A percentile compares a stretch with the other conserved stretches of the same genome.
Evolutionary conservation across 1,284 basidiomycete species (phyloP).

Genomic region (Baeospora myosura): DNA sequence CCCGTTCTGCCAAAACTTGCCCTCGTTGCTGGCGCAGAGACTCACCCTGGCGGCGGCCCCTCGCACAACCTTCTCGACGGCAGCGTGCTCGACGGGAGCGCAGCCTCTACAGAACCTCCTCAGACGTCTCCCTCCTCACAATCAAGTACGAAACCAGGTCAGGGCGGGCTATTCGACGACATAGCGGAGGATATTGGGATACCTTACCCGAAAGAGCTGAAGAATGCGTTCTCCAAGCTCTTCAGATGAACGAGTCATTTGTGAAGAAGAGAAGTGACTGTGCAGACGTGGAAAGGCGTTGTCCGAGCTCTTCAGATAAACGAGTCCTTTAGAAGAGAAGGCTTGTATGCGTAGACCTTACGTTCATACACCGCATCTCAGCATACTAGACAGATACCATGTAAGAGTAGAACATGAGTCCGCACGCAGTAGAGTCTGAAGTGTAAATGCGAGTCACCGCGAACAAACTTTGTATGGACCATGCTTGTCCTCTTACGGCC

Average conservation of each 20-base stretch:
- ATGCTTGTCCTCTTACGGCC: slow-evolving; percentile 9
- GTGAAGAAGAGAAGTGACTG: too few relatives aligned
- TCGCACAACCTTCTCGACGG: slow-evolving; percentile 49
- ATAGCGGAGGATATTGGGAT: slow-evolving; percentile 38
- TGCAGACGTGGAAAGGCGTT: too few relatives aligned
- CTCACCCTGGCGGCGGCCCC: slow-evolving; percentile 59
- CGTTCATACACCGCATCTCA: too few relatives aligned
- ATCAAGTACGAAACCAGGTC: slow-evolving; percentile 5
- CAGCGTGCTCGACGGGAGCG: slow-evolving; percentile 13
- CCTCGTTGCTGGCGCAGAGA: slow-evolving; percentile 61
- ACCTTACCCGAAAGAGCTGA: slow-evolving; percentile 27
- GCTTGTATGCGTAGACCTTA: too few relatives aligned
- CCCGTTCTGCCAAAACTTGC: slow-evolving; percentile 56
- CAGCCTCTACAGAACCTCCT: slow-evolving; percentile 10
- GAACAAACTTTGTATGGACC: too few relatives aligned
- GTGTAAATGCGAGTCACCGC: too few relatives aligned
- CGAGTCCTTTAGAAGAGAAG: too few relatives aligned
- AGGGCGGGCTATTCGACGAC: slow-evolving; percentile 34
- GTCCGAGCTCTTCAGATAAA: too few relatives aligned
- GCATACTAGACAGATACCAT: too few relatives aligned
- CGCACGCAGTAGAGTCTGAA: too few relatives aligned
- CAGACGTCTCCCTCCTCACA: slow-evolving; percentile 1
- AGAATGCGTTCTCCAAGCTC: slow-evolving; percentile 24
- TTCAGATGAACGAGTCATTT: too few relatives aligned
- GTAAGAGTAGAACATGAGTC: too few relatives aligned